phyloP scores from a whole-genome alignment of 495 filamentous ascomycete species.

The Penicillium cataractarum region DNA sequence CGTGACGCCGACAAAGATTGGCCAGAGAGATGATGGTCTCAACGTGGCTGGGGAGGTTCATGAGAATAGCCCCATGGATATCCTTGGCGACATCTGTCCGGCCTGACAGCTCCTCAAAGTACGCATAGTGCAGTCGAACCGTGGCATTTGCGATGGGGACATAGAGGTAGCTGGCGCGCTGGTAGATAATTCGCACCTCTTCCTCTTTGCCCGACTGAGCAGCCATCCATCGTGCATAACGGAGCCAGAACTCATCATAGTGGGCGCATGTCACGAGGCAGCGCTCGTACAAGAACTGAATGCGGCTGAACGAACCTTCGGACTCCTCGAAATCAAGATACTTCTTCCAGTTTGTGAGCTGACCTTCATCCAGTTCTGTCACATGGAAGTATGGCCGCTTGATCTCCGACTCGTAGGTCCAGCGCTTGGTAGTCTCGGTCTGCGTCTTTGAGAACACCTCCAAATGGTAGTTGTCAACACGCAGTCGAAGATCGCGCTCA shows the following conservation, averaged over 20 bases:
- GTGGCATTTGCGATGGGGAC: constrained; percentile 81
- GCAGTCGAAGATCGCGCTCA: constrained; percentile 78
- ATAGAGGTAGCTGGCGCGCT: constrained; percentile 80
- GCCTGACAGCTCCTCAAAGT: constrained; percentile 86
- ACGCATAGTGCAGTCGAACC: constrained; percentile 86
- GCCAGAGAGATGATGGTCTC: constrained; percentile 88
- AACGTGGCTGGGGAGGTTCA: constrained; percentile 70
- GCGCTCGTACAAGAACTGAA: constrained; percentile 87
- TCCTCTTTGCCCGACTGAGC: constrained; percentile 80
- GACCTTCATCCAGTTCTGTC: constrained; percentile 82
- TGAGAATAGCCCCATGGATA: constrained; percentile 80
- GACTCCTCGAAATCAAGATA: constrained; percentile 96
- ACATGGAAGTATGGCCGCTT: constrained; percentile 98
- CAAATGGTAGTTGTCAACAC: constrained; percentile 78
- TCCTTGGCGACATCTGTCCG: constrained; percentile 77
- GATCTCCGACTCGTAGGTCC: constrained; percentile 93
- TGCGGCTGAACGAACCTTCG: constrained; percentile 76
- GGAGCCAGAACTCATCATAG: constrained; percentile 97
- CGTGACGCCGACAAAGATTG: constrained; percentile 84
- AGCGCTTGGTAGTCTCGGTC: constrained; percentile 87
- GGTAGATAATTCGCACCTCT: constrained; percentile 92
- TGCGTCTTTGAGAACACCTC: constrained; percentile 83
- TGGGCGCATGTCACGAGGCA: constrained; percentile 90
- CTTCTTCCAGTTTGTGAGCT: constrained; percentile 92
- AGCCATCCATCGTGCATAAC: constrained; percentile 97